Conservation (phyloP, 2,329 filamentous ascomycete genomes). For the Clonostachys chloroleuca region DNA sequence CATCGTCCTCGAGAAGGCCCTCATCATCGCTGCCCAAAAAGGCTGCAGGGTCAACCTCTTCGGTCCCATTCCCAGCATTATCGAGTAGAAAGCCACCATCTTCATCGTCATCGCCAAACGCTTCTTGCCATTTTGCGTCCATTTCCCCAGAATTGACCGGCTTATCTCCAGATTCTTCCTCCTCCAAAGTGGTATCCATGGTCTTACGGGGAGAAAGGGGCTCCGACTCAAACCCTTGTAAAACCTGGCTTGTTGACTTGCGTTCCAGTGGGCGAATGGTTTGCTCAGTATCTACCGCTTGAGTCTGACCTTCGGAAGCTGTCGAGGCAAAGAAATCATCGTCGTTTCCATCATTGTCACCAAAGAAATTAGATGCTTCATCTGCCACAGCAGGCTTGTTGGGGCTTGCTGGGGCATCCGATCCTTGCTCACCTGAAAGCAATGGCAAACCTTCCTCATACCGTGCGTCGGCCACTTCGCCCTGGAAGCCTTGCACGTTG, state of each 20-base stretch:
- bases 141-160: conserved; percentile 25
- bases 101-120: conserved; percentile 72
- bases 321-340: conserved; percentile 33
- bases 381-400: background rate
- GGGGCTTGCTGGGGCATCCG: background rate
- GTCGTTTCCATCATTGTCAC: conserved; percentile 8
- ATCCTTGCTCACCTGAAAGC: conserved; percentile 32
- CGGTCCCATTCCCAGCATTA: conserved; percentile 38
- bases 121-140: conserved; percentile 78
- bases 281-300: conserved; percentile 17
- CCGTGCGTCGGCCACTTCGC: conserved; percentile 48
- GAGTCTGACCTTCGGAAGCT: conserved; percentile 43
- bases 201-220: conserved; percentile 19
- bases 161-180: conserved; percentile 9
- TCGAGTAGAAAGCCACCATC: conserved; percentile 61
- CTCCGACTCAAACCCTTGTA: conserved; percentile 41
- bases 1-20: conserved; percentile 74
- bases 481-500: conserved; percentile 30
- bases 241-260: conserved; percentile 67
- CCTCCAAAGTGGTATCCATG: conserved; percentile 18
- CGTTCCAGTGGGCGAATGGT: conserved; percentile 42
- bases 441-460: conserved; percentile 69
- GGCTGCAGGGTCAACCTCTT: conserved; percentile 54
- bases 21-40: conserved; percentile 83
- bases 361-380: too few species aligned